Evolutionary conservation across 2,329 filamentous ascomycete species (phyloP).

Genomic region (Fusarium paranaense): DNA sequence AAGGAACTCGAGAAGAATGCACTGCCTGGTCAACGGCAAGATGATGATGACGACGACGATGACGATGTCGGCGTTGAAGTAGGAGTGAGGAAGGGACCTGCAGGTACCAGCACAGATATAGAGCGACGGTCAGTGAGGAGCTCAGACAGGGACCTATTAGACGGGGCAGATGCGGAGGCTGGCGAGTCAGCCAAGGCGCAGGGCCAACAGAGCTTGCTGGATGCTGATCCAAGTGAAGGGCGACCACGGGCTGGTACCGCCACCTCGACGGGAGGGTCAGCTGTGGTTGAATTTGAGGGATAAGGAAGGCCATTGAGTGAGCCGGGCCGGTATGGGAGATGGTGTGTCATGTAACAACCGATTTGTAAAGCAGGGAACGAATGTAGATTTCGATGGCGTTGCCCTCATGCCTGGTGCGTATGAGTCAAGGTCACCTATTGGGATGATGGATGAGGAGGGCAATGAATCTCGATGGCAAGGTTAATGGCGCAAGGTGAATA

Average conservation of each 20-base stretch:
- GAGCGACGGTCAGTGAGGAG: conserved; percentile 74
- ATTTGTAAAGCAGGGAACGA: conserved; percentile 30
- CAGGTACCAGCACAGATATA: conserved; percentile 61
- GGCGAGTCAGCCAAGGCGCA: conserved; percentile 55
- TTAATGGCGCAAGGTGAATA: conserved; percentile 26
- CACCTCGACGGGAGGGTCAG: conserved; percentile 47
- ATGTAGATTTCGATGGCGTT: conserved; percentile 19
- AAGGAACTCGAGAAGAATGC: conserved; percentile 89
- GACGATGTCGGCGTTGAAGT: conserved; percentile 62
- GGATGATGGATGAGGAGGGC: conserved; percentile 13
- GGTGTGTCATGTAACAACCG: conserved; percentile 6
- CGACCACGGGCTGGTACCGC: conserved; percentile 43
- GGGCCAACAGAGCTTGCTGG: conserved; percentile 49
- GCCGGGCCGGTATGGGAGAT: not conserved
- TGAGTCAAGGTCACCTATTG: conserved; percentile 12
- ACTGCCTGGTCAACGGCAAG: conserved; percentile 70
- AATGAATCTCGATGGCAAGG: conserved; percentile 12
- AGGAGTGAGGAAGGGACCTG: conserved; percentile 52
- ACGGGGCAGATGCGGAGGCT: conserved; percentile 79
- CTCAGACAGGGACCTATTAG: conserved; percentile 76
- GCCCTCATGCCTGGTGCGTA: conserved; percentile 20
- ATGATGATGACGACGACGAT: conserved; percentile 78
- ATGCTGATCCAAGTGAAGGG: conserved; percentile 45
- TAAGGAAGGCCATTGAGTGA: conserved; percentile 38
- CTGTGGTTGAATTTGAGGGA: conserved; percentile 58